These are phyloP conservation scores for Elongisporangium senticosum DNA, from an alignment of 352 stramenopile species.

Conservation along the genomic window DNA sequence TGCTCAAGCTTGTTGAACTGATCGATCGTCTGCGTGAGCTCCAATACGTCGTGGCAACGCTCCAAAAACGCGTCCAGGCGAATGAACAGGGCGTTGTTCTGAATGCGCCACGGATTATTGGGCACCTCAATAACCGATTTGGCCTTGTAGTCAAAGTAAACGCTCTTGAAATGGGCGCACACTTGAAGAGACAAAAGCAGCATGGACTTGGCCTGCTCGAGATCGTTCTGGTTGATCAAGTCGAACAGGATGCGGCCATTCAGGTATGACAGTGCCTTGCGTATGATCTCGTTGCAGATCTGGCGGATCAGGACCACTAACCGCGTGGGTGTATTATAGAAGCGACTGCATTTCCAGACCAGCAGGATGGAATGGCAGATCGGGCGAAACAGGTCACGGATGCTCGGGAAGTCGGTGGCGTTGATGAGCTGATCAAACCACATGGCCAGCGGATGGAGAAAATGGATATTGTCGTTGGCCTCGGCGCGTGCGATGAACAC, in stretches of 20 bases:
- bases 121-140: constrained; percentile 76
- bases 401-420: constrained; percentile 34
- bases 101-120: constrained; percentile 85
- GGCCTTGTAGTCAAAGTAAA: constrained; percentile 92
- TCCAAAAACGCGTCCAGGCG: constrained; percentile 89
- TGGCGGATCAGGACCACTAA: constrained; percentile 86
- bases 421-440: constrained; percentile 48
- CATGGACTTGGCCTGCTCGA: constrained; percentile 69
- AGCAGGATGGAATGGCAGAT: constrained; percentile 87
- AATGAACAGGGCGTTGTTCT: constrained; percentile 91
- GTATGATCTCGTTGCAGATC: constrained; percentile 88
- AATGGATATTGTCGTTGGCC: constrained; percentile 85
- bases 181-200: constrained; percentile 70
- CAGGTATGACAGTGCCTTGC: constrained; percentile 61
- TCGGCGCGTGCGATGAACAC: constrained; percentile 85
- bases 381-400: constrained; percentile 75
- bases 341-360: constrained; percentile 88
- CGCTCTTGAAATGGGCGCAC: constrained; percentile 86
- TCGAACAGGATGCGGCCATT: constrained; percentile 79
- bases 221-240: constrained; percentile 68
- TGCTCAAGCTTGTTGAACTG: constrained; percentile 85
- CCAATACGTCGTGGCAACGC: constrained; percentile 87
- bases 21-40: constrained; percentile 86
- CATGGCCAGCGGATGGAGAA: constrained; percentile 66
- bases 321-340: constrained; percentile 88